phyloP scores from a whole-genome alignment of 1,284 basidiomycete genomes.

The Butyriboletus appendiculatus region DNA sequence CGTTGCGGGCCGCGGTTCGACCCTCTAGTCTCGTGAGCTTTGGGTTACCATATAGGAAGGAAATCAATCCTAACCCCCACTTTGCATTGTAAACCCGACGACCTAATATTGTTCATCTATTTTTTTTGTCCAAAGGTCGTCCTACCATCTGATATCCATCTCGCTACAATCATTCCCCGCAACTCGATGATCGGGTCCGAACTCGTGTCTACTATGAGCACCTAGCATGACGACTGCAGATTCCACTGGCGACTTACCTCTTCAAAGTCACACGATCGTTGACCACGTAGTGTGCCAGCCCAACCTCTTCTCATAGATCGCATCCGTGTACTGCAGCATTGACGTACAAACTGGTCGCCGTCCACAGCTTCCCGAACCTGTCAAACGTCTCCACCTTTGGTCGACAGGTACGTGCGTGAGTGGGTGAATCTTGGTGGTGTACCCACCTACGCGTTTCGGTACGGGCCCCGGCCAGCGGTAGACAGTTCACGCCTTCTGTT shows the following conservation, averaged over 20 bases:
- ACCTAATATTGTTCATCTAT: neutral
- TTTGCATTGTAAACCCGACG: neutral
- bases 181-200: slow-evolving; percentile 45
- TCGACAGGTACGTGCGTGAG: neutral
- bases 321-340: neutral
- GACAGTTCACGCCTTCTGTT: no score
- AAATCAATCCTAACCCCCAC: neutral
- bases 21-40: neutral
- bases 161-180: neutral
- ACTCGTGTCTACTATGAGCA: slow-evolving; percentile 40
- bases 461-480: neutral
- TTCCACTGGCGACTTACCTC: neutral
- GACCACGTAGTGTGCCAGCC: neutral
- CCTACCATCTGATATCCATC: slow-evolving; percentile 44
- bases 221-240: neutral
- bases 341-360: neutral
- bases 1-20: slow-evolving; percentile 5
- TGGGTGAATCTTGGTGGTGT: neutral
- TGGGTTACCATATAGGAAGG: neutral
- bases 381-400: neutral
- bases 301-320: neutral
- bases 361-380: neutral
- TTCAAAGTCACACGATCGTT: neutral
- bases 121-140: slow-evolving; percentile 7
- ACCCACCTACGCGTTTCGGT: neutral